phyloP scores from a whole-genome alignment of 1,284 basidiomycete genomes.

The Apiotrichum brassicae region DNA sequence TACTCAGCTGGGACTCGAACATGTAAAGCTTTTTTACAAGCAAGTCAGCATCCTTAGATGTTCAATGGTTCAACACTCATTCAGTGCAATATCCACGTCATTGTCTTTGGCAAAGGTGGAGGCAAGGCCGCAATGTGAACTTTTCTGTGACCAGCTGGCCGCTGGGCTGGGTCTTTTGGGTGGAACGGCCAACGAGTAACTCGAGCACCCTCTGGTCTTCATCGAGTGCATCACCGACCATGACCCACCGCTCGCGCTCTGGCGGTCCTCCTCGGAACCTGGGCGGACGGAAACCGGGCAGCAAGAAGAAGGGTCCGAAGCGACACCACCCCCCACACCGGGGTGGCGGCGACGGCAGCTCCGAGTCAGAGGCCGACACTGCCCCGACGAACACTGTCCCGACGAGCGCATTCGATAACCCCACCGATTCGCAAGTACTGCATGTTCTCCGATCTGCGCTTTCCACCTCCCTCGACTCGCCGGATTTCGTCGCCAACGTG shows the following conservation, averaged over 20 bases:
- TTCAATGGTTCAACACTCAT: too few species aligned
- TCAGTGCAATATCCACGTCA: too few species aligned
- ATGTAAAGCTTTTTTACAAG: too few species aligned
- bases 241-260: constrained; percentile 38
- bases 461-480: constrained; percentile 19
- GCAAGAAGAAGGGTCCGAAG: constrained; percentile 13
- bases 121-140: too few species aligned
- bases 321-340: constrained; percentile 25
- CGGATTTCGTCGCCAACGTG: constrained; percentile 28
- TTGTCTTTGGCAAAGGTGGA: too few species aligned
- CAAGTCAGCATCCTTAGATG: too few species aligned
- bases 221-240: constrained; percentile 7
- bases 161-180: too few species aligned
- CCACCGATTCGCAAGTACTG: constrained; percentile 35
- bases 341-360: not conserved
- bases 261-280: constrained; percentile 23
- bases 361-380: not conserved
- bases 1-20: too few species aligned
- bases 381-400: constrained; percentile 1
- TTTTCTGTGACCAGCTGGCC: too few species aligned
- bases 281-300: not conserved
- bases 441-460: constrained; percentile 28
- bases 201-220: too few species aligned
- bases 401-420: constrained; percentile 15
- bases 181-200: too few species aligned